Evolutionary conservation across 2,329 filamentous ascomycete genomes (phyloP).

Genomic region (Onygenales sp.): DNA sequence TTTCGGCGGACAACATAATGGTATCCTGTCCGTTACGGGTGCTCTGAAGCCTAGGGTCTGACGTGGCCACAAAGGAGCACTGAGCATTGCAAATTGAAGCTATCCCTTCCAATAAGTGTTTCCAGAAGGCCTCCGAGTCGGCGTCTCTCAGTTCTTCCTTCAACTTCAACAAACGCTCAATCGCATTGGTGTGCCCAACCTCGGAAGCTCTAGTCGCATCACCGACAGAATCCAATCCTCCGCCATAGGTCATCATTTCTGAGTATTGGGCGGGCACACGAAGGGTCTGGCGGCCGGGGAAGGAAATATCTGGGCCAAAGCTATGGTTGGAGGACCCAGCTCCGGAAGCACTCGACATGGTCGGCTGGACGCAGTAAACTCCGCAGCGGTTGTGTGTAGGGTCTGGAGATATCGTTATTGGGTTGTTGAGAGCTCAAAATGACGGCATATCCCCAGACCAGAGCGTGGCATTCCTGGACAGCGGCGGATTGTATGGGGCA

Average conservation of each 20-base stretch:
- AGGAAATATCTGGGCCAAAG: neutral
- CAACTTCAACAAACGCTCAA: constrained; percentile 50
- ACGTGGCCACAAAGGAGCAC: constrained; percentile 51
- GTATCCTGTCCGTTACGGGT: constrained; percentile 45
- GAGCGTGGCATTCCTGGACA: neutral
- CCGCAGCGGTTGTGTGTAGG: neutral
- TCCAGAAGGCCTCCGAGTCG: constrained; percentile 55
- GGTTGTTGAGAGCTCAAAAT: neutral
- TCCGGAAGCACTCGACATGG: neutral
- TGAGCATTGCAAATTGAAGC: constrained; percentile 55
- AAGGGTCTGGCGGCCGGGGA: constrained; percentile 1
- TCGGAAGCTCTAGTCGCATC: constrained; percentile 23
- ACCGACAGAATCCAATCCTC: neutral
- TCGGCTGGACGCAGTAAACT: neutral
- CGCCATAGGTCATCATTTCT: neutral
- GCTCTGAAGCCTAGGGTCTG: constrained; percentile 54
- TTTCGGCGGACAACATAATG: constrained; percentile 50
- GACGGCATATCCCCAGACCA: neutral
- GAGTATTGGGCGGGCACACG: neutral
- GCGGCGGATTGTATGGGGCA: neutral
- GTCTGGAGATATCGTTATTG: neutral
- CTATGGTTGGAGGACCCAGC: neutral
- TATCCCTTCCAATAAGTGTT: constrained; percentile 53
- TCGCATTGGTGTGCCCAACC: constrained; percentile 49
- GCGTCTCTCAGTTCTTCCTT: constrained; percentile 47